Evolutionary conservation across 192 early-diverging fungal species (phyloP), one percentile per base, ranked within the genome.

Genomic region (Coemansia sp.): DNA sequence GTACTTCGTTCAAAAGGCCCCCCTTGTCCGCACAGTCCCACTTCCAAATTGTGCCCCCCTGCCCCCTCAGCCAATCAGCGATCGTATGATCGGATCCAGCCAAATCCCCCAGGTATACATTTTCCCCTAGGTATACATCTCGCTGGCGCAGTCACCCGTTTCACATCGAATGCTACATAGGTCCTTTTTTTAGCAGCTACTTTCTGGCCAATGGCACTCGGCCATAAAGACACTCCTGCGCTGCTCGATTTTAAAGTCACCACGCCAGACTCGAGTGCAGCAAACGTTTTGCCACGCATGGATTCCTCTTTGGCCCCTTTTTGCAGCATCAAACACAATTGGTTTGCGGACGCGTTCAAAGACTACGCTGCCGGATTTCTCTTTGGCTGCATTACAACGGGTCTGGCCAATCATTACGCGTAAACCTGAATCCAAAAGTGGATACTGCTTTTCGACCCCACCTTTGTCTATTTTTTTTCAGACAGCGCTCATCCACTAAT

Each of bases 401-500:
- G 13, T 31, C 27, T 16, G 29, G 51, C 51, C 51, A 54, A 54
- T 54, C 51, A 54, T 13, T 27, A 54, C 29, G 51, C 46, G 46
- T 11, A 42, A 42, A 42, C 45, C 45, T 48, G 45, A 17, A 48
- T 48, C 45, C 64, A 57, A 66, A 57, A 54, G 19, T 33, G 29
- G 13, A 44, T n/a, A 50, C 64, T 54, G 51, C 53, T 57, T 45
- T 36, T 3, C 40, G 9, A 33, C 29, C 14, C 40, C 33, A 2
- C 63, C 48, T 35, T 33, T 56, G 14, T 50, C 24, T 36, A 31
- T n/a, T 42, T 3, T 41, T 39, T 42, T 63, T 63, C 39, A 2
- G 59, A 54, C 63, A 31, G 37, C 60, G 39, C 36, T 19, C 64
- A n/a, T 33, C 64, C 64, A 66, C 36, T 54, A n/a, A 17, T 29